phyloP scores from a whole-genome alignment of 2,329 filamentous ascomycete genomes.

The Penicillium sp. region DNA sequence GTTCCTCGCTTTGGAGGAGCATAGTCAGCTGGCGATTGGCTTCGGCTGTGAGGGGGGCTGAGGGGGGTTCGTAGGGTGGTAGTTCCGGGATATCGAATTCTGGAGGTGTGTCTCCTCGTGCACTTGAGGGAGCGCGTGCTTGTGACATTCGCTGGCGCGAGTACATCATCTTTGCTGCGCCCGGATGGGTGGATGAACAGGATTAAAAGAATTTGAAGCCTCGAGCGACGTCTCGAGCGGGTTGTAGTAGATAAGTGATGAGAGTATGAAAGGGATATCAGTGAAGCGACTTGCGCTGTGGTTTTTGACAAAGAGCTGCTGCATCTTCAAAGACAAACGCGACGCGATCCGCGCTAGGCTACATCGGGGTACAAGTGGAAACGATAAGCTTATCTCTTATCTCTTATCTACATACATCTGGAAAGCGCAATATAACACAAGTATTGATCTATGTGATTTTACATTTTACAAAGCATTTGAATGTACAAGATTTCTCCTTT shows the following conservation, averaged over 20 bases:
- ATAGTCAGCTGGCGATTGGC: conserved; percentile 49
- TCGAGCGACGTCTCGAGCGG: no score
- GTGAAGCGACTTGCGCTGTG: neutral
- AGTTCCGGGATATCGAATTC: conserved; percentile 27
- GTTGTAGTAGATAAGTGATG: neutral
- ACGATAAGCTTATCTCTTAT: conserved; percentile 17
- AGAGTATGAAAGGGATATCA: neutral
- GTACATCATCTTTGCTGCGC: neutral
- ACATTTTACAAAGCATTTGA: neutral
- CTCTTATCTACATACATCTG: neutral
- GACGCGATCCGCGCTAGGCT: conserved; percentile 34
- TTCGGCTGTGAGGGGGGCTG: conserved; percentile 51
- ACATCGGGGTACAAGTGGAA: conserved; percentile 26
- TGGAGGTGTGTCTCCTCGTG: neutral
- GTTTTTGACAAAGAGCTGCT: conserved; percentile 3
- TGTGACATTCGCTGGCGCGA: conserved; percentile 13
- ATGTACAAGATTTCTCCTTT: neutral
- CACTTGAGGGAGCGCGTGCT: conserved; percentile 14
- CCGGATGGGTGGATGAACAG: neutral
- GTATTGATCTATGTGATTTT: neutral
- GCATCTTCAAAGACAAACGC: conserved; percentile 21
- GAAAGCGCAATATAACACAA: neutral
- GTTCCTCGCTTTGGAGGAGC: conserved; percentile 44
- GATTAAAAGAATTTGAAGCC: neutral
- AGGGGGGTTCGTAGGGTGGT: conserved; percentile 55